These are phyloP conservation scores for Turnera subulata DNA, from an alignment of 345 rosid species.

Conservation along the genomic window DNA sequence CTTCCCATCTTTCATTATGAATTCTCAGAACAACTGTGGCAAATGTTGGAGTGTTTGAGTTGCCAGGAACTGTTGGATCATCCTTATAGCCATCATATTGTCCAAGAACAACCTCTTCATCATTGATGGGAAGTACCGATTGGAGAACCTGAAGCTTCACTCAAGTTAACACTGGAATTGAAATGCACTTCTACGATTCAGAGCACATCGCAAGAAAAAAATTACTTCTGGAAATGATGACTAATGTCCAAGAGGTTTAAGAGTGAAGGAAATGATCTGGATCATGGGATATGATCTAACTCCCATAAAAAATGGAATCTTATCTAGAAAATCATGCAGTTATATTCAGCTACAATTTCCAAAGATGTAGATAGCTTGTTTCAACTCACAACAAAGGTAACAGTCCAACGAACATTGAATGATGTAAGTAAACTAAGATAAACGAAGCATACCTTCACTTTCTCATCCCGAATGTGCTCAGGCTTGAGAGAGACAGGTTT, in stretches of 20 bases:
- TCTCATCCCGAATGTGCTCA: constrained; percentile 96
- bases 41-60: constrained; percentile 92
- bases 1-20: constrained; percentile 99
- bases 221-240: no score
- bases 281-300: no score
- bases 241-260: no score
- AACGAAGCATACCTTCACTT: constrained; percentile 74
- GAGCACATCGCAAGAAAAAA: no score
- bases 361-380: no score
- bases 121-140: constrained; percentile 83
- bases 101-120: constrained; percentile 95
- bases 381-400: no score
- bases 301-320: no score
- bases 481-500: constrained; percentile 96
- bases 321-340: no score
- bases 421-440: not conserved
- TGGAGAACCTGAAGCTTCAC: constrained; percentile 76
- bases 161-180: constrained; percentile 12
- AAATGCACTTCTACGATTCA: constrained; percentile 4
- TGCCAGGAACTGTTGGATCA: constrained; percentile 91
- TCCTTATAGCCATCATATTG: constrained; percentile 88
- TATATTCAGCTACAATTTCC: no score
- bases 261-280: no score
- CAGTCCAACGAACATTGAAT: no score
- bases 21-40: constrained; percentile 78